phyloP scores from a whole-genome alignment of 1,139 yeast species.

The Geotrichum klebahnii region DNA sequence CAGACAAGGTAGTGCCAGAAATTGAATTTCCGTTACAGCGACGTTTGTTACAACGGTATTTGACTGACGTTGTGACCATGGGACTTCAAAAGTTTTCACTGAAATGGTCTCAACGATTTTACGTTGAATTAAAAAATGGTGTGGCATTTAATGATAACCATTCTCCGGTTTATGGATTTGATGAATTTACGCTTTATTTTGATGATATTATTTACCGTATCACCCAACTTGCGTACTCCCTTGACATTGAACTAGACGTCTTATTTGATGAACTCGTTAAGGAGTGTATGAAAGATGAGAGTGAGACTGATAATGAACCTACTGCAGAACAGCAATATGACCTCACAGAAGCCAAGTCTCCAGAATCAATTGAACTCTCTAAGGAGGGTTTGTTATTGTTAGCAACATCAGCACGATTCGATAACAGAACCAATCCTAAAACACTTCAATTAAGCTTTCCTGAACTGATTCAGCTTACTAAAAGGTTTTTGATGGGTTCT shows the following conservation, averaged over 20 bases:
- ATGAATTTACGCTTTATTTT: slow-evolving; percentile 29
- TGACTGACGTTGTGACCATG: slow-evolving; percentile 47
- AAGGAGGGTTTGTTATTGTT: slow-evolving; percentile 37
- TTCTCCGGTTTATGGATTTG: slow-evolving; percentile 27
- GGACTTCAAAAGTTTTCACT: slow-evolving; percentile 37
- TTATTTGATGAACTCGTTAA: slow-evolving; percentile 39
- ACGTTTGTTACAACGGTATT: slow-evolving; percentile 43
- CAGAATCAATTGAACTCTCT: slow-evolving; percentile 24
- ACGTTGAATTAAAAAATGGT: slow-evolving; percentile 32
- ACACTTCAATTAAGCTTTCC: slow-evolving; percentile 26
- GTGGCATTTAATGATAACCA: slow-evolving; percentile 25
- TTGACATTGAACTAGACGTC: slow-evolving; percentile 55
- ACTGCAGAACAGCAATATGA: slow-evolving; percentile 20
- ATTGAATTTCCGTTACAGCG: slow-evolving; percentile 39
- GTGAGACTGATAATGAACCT: slow-evolving; percentile 14
- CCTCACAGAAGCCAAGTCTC: slow-evolving; percentile 23
- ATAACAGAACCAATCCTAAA: slow-evolving; percentile 25
- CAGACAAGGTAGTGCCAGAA: slow-evolving; percentile 39
- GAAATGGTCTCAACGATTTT: slow-evolving; percentile 37
- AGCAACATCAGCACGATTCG: slow-evolving; percentile 36
- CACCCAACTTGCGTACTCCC: slow-evolving; percentile 53
- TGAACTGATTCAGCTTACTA: slow-evolving; percentile 28
- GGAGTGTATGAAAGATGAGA: slow-evolving; percentile 18
- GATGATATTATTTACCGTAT: slow-evolving; percentile 46
- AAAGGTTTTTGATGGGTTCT: slow-evolving; percentile 9